Conservation (phyloP, 345 rosid species). For the Pugionium dolabratum region DNA sequence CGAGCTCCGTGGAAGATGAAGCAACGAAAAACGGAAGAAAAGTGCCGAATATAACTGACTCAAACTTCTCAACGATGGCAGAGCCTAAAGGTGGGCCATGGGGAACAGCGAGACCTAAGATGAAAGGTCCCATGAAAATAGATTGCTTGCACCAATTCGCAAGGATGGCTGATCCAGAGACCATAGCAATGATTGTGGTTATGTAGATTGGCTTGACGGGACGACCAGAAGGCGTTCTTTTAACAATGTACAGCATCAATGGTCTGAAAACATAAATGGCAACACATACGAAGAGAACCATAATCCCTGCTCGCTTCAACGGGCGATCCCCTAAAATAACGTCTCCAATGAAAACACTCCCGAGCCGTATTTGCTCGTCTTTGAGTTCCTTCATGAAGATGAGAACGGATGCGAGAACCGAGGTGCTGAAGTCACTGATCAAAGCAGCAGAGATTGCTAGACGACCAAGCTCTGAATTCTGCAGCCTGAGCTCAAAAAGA, state of each 20-base stretch:
- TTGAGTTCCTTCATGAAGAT: conserved; percentile 38
- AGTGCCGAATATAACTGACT: conserved; percentile 38
- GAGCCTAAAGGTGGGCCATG: conserved; percentile 62
- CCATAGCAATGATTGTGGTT: conserved; percentile 34
- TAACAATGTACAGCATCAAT: conserved; percentile 38
- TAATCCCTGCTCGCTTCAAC: conserved; percentile 22
- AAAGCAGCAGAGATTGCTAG: conserved; percentile 48
- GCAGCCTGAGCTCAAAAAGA: conserved; percentile 52
- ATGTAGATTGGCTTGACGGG: conserved; percentile 39
- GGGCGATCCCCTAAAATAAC: conserved; percentile 28
- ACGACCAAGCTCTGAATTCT: conserved; percentile 58
- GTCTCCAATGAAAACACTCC: conserved; percentile 38
- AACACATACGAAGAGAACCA: conserved; percentile 29
- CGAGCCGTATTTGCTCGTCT: conserved; percentile 34
- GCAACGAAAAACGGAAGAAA: conserved; percentile 39
- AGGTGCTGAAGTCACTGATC: conserved; percentile 38
- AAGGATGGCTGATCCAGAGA: conserved; percentile 36
- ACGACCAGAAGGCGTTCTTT: conserved; percentile 40
- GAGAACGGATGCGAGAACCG: conserved; percentile 4
- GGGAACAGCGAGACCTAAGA: conserved; percentile 49
- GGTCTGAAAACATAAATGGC: conserved; percentile 38
- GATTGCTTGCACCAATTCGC: conserved; percentile 37
- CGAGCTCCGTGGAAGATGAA: conserved; percentile 29
- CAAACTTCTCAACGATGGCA: conserved; percentile 44
- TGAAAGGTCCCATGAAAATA: conserved; percentile 45